Evolutionary conservation across 1,284 basidiomycete species (phyloP).

Genomic region (Jaminaea rosea): DNA sequence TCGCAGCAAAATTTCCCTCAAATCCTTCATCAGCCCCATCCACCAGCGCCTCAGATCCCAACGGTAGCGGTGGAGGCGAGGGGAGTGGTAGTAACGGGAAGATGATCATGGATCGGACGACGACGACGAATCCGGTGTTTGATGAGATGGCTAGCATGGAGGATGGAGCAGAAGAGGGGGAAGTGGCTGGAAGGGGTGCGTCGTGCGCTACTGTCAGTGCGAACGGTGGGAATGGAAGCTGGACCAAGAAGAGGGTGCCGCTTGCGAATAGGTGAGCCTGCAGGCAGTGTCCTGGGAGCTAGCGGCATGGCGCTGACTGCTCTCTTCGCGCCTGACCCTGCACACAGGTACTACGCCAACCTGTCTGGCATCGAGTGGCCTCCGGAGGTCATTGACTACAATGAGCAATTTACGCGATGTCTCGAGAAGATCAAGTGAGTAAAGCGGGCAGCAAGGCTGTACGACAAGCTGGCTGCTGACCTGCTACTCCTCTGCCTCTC

Average conservation of each 20-base stretch:
- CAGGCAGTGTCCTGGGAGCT: no score
- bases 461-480: no score
- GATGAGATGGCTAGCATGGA: not conserved
- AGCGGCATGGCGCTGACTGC: no score
- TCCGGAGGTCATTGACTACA: constrained; percentile 87
- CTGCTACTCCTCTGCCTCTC: no score
- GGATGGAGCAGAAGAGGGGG: not conserved
- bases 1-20: constrained; percentile 17
- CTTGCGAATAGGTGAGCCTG: no score
- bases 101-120: not conserved
- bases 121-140: constrained; percentile 1
- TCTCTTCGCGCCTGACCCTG: not conserved
- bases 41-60: not conserved
- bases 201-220: constrained; percentile 2
- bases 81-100: not conserved
- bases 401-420: constrained; percentile 76
- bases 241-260: constrained; percentile 5
- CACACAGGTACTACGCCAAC: constrained; percentile 69
- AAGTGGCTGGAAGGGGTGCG: not conserved
- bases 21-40: constrained; percentile 5
- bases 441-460: no score
- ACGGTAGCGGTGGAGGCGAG: constrained; percentile 8
- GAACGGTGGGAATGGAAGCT: constrained; percentile 4
- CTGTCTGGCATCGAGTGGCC: constrained; percentile 66
- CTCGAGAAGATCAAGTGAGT: constrained; percentile 91